Evolutionary conservation across 495 filamentous ascomycete species (phyloP), one percentile per base, ranked within the genome.

Genomic region (Halenospora varia): DNA sequence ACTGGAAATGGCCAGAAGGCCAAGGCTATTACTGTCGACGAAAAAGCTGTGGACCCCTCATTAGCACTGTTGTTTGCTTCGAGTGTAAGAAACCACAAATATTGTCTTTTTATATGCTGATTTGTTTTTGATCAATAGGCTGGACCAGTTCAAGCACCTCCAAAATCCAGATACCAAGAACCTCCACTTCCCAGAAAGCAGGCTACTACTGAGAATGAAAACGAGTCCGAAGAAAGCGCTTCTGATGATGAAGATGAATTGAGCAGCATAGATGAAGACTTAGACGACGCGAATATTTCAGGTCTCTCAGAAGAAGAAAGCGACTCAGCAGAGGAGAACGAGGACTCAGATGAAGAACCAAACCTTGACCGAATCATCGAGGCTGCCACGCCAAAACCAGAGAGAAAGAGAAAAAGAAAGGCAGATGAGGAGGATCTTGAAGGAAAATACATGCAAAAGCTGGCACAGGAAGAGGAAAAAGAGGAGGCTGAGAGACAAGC

Each of bases 51-150:
- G 61, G 89, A 97, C 74, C 87, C 89, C 59, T 72, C 77, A 52
- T 66, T 97, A 61, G 84, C 88, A 59, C 87, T 88, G 48, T 79
- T 97, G 23, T 97, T 97, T 71, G 78, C 87, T 25, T 76, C 81
- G 24, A 93, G 89, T 75, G 91, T 94, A 76, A 71, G 88, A 81
- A 41, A 3, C 11, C 23, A 3, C 52, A 10, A 20, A 9, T 47
- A 22, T 48, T 25, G 9, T 23, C 11, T 23, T 20, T 1, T 25
- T 17, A 50, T 3, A 35, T 53, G 44, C 17, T 40, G 22, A 52
- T 17, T 25, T 52, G n/a, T 19, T 48, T 25, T 19, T 11, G 44
- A n/a, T 50, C 51, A 62, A 11, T 69, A 92, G 88, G 78, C 83
- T 63, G 88, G 88, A 20, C 86, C 85, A 42, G 85, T 88, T 10